Evolutionary conservation across 2,329 filamentous ascomycete species (phyloP), one percentile per base, ranked within the genome.

Genomic region (Lachnum nothofagi): DNA sequence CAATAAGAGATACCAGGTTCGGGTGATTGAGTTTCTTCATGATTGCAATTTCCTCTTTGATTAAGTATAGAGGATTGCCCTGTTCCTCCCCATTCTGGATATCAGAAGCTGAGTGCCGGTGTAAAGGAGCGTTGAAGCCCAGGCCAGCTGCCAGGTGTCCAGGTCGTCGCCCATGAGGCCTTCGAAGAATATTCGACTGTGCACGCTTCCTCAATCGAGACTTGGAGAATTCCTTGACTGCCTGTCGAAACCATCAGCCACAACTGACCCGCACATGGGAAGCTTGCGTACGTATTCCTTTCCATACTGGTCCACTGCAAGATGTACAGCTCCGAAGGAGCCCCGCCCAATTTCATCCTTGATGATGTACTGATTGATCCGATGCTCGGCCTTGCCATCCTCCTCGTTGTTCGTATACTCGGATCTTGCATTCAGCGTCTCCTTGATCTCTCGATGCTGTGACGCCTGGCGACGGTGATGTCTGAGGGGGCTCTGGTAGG

Each of bases 11-110:
- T 12, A 97, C 91, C n/a, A 98, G 74, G 63, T 97, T 98, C 23
- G 83, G 85, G 64, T 98, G 93, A 63, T 96, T 84, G 40, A 97
- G 77, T 70, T 97, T 97, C 75, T 97, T 98, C 91, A 98, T 97
- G 65, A 97, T 94, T 50, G 93, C 93, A 61, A 97, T 93, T 68
- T 98, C 93, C 67, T 95, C 88, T 53, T 90, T 86, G 67, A 98
- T 97, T 51, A 97, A 73, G 62, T 87, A 87, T 10, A 97, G 74
- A 0, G 91, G 81, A 61, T 83, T 80, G 22, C 74, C 73, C 58
- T 84, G 85, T 64, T 86, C 84, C 37, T 77, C 77, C 39, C 74
- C 71, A 52, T 77, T 72, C 20, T 70, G 68, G 42, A 74, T 69
- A 37, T 79, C 75, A 5, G 69, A 70, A 6, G 74, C 73, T 8